phyloP scores from a whole-genome alignment of 805 yeast genomes.

The Groenewaldozyma tartarivorans region DNA sequence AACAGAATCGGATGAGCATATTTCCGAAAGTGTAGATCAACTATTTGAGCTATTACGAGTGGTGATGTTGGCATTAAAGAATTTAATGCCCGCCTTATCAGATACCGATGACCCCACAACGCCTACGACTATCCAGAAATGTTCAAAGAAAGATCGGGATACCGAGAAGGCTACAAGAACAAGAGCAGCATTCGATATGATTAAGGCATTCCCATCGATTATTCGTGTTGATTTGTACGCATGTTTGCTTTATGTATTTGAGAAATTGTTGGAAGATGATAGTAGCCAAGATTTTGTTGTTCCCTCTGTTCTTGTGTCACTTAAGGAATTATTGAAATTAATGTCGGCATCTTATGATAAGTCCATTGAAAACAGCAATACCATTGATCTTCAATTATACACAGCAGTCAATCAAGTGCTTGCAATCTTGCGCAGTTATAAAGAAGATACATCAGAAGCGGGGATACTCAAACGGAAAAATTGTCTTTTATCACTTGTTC shows the following conservation, averaged over 20 bases:
- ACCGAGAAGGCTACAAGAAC: slow-evolving; percentile 34
- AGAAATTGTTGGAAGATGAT: slow-evolving; percentile 42
- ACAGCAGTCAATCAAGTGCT: slow-evolving; percentile 14
- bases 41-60: slow-evolving; percentile 73
- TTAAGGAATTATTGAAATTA: slow-evolving; percentile 36
- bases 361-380: slow-evolving; percentile 13
- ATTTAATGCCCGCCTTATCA: slow-evolving; percentile 17
- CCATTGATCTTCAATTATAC: slow-evolving; percentile 26
- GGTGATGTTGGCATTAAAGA: slow-evolving; percentile 50
- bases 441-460: slow-evolving; percentile 4
- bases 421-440: slow-evolving; percentile 4
- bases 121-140: slow-evolving; percentile 1
- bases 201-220: slow-evolving; percentile 53
- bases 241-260: slow-evolving; percentile 55
- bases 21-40: slow-evolving; percentile 58
- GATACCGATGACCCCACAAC: slow-evolving; percentile 12
- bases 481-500: slow-evolving; percentile 35
- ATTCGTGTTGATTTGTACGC: slow-evolving; percentile 64
- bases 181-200: slow-evolving; percentile 51
- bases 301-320: slow-evolving; percentile 43
- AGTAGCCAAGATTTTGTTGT: slow-evolving; percentile 34
- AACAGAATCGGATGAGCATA: slow-evolving; percentile 28
- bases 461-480: slow-evolving; percentile 21
- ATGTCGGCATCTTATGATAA: slow-evolving; percentile 14
- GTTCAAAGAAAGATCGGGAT: slow-evolving; percentile 12